phyloP scores from a whole-genome alignment of 306 rosid species.

The Trichosanthes cucumerina region DNA sequence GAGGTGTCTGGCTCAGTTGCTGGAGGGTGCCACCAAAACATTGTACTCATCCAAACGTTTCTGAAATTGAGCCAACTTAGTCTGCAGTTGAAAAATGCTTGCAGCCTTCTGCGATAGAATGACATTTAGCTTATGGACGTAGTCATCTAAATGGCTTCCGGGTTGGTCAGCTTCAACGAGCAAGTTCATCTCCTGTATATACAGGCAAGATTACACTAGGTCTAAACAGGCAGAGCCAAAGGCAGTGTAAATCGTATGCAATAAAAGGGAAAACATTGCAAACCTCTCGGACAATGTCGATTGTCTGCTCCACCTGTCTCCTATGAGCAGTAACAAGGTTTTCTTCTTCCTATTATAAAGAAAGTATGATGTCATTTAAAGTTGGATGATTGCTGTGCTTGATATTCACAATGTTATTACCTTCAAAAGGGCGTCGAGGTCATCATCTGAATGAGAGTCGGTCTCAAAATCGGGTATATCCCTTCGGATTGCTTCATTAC shows the following conservation, averaged over 20 bases:
- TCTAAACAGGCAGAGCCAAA: neutral
- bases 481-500: slow-evolving; percentile 3
- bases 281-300: slow-evolving; percentile 77
- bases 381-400: slow-evolving; percentile 2
- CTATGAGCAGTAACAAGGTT: slow-evolving; percentile 73
- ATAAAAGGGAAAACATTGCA: slow-evolving; percentile 12
- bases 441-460: slow-evolving; percentile 40
- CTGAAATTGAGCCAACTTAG: slow-evolving; percentile 73
- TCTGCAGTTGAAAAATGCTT: slow-evolving; percentile 66
- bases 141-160: slow-evolving; percentile 70
- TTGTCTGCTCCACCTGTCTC: slow-evolving; percentile 85
- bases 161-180: slow-evolving; percentile 75
- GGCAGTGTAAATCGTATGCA: neutral
- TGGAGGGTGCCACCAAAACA: slow-evolving; percentile 45
- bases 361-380: slow-evolving; percentile 13
- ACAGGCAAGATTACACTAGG: slow-evolving; percentile 7
- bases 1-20: slow-evolving; percentile 20
- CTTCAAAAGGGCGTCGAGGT: slow-evolving; percentile 63
- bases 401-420: slow-evolving; percentile 22
- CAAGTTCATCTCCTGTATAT: slow-evolving; percentile 79
- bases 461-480: slow-evolving; percentile 28
- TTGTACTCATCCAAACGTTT: slow-evolving; percentile 60
- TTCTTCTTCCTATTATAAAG: slow-evolving; percentile 68
- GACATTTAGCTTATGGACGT: slow-evolving; percentile 56
- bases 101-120: slow-evolving; percentile 77